Conservation (phyloP, 805 yeast species). For the Metschnikowia arizonensis region DNA sequence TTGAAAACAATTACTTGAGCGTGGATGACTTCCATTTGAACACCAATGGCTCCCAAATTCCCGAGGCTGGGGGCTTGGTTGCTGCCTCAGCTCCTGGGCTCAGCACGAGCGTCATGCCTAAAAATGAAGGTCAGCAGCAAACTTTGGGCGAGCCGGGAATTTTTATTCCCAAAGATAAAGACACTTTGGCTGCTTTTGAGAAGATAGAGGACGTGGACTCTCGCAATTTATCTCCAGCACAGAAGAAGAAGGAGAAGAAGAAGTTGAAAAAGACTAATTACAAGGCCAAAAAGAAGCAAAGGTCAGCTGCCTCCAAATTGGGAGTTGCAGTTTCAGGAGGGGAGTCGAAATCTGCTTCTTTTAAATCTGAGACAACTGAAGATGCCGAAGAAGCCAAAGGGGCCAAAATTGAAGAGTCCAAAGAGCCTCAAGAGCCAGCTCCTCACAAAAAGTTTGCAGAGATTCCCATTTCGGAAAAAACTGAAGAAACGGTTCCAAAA, state of each 20-base stretch:
- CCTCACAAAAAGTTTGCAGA: too few species aligned
- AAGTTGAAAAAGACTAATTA: slow-evolving; percentile 42
- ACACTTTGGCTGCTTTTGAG: slow-evolving; percentile 61
- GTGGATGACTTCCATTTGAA: slow-evolving; percentile 28
- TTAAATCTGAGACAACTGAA: background rate
- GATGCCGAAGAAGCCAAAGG: too few species aligned
- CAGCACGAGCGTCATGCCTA: slow-evolving; percentile 45
- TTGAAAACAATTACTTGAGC: slow-evolving; percentile 47
- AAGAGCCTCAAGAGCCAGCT: too few species aligned
- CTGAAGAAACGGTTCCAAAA: background rate
- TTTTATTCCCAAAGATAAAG: slow-evolving; percentile 57
- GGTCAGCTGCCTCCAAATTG: slow-evolving; percentile 12
- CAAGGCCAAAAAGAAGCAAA: slow-evolving; percentile 40
- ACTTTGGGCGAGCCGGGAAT: slow-evolving; percentile 72
- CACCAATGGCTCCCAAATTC: slow-evolving; percentile 13
- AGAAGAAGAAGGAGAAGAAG: slow-evolving; percentile 38
- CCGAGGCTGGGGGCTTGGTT: slow-evolving; percentile 19
- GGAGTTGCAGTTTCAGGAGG: slow-evolving; percentile 2
- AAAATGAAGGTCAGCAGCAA: slow-evolving; percentile 39
- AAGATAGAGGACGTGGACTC: slow-evolving; percentile 49
- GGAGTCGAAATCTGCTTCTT: slow-evolving; percentile 2
- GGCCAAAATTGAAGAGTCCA: too few species aligned
- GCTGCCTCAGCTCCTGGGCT: slow-evolving; percentile 12
- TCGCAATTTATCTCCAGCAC: slow-evolving; percentile 19
- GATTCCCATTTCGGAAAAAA: background rate